Evolutionary conservation across 2,329 filamentous ascomycete genomes (phyloP).

Genomic region (Metarhizium sp.): DNA sequence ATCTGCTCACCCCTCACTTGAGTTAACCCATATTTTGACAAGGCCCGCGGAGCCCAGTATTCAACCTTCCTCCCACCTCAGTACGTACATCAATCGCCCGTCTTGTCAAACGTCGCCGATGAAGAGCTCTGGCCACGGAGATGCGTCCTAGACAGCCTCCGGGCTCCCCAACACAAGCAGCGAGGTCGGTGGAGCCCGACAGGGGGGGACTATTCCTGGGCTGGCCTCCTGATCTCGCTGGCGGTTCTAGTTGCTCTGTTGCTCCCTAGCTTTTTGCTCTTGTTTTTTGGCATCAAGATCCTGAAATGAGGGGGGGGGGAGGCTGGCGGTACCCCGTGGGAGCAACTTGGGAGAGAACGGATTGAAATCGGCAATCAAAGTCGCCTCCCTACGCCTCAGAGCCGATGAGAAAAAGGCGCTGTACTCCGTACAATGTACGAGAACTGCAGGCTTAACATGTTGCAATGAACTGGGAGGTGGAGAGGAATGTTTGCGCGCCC

Average conservation of each 20-base stretch:
- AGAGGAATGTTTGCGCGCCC: neutral
- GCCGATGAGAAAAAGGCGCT: neutral
- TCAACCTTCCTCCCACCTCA: neutral
- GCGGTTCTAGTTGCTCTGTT: neutral
- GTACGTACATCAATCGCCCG: neutral
- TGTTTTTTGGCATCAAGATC: neutral
- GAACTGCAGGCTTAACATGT: neutral
- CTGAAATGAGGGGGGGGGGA: neutral
- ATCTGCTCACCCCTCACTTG: no score
- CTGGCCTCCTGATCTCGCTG: neutral
- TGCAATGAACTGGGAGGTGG: neutral
- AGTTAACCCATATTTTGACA: no score
- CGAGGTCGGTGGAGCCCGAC: neutral
- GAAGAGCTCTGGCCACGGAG: neutral
- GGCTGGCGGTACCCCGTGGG: neutral
- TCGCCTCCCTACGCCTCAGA: neutral
- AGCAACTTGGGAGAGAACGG: neutral
- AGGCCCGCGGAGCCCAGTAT: no score
- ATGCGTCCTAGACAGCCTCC: neutral
- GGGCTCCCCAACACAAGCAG: neutral
- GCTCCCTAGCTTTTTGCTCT: neutral
- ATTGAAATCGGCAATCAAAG: neutral
- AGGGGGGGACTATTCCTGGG: neutral
- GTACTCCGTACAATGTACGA: neutral
- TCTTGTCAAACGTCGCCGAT: neutral